These are phyloP conservation scores for Wickerhamia fluorescens DNA, from an alignment of 805 yeast species.

Conservation along the genomic window DNA sequence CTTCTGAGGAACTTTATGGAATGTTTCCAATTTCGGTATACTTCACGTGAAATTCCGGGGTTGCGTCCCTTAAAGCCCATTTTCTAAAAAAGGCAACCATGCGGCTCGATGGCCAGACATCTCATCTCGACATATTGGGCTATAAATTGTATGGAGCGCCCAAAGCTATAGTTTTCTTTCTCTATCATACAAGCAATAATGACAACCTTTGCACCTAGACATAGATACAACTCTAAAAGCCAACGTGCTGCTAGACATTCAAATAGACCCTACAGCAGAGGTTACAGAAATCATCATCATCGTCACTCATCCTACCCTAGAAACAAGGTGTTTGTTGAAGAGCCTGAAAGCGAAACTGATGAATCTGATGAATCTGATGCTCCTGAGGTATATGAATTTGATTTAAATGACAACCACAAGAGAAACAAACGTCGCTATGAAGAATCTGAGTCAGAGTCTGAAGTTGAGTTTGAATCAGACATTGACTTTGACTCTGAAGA, in stretches of 20 bases:
- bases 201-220: background rate
- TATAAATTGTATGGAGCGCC: too few relatives aligned
- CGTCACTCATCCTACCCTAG: conserved; percentile 23
- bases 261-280: conserved; percentile 2
- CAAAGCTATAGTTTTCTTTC: too few relatives aligned
- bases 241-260: conserved; percentile 2
- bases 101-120: too few relatives aligned
- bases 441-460: conserved; percentile 7
- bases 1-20: too few relatives aligned
- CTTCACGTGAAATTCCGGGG: too few relatives aligned
- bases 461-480: conserved; percentile 10
- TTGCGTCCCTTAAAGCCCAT: too few relatives aligned
- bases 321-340: conserved; percentile 34
- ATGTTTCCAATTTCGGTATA: too few relatives aligned
- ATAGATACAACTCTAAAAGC: conserved; percentile 4
- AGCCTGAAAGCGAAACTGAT: conserved; percentile 33
- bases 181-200: too few relatives aligned
- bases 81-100: too few relatives aligned
- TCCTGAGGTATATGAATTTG: conserved; percentile 25
- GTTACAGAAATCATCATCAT: conserved; percentile 24
- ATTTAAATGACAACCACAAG: conserved; percentile 15
- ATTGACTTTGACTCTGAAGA: conserved; percentile 12
- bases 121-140: too few relatives aligned
- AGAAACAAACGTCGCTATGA: conserved; percentile 7
- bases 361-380: conserved; percentile 14